Evolutionary conservation across 2,329 filamentous ascomycete genomes (phyloP), one percentile per base, ranked within the genome.

Genomic region (Cladosporium sp.): DNA sequence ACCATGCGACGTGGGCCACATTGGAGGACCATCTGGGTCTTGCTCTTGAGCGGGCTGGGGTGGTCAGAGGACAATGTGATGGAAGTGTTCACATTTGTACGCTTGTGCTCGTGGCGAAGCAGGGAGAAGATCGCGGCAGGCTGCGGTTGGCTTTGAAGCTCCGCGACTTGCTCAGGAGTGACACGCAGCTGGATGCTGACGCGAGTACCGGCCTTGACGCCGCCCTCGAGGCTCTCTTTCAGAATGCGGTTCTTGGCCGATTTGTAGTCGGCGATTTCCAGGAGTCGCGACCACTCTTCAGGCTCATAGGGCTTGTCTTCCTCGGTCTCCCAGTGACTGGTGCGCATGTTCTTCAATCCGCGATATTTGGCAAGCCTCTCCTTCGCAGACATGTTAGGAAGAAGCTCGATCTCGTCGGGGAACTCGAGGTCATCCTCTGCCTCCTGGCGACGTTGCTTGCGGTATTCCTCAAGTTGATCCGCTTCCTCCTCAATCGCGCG

Each of bases 401-500:
- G 88, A 47, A 98, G 75, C 68, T 98, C 94, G 51, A 98, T 93
- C 69, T 98, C 93, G 58, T 98, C 93, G 0, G 93, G 93, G 68
- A 97, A 98, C 67, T 97, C 92, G 49, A 87, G 80, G 67, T 98
- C 93, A 12, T 97, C 91, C 43, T 91, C 81, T 3, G 83, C 88
- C 59, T 96, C 92, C 19, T 83, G 83, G 45, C 83, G 82, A 62
- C 90, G 88, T 56, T 83, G 83, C 45, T 81, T 78, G 33, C 93
- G 83, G 70, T 90, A 98, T 38, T 85, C 85, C 49, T 83, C 87
- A 35, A 98, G 77, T 64, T 94, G 84, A 59, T 84, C 78, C 2
- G 86, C 86, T 62, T 94, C 90, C 55, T 96, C 90, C 60, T 95
- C 85, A 1, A 86, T 88, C 45, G 82, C 80, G 16, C 77, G 81